These are phyloP conservation scores for Nigrograna mackinnonii DNA, from an alignment of 2,329 filamentous ascomycete genomes.

Conservation along the genomic window DNA sequence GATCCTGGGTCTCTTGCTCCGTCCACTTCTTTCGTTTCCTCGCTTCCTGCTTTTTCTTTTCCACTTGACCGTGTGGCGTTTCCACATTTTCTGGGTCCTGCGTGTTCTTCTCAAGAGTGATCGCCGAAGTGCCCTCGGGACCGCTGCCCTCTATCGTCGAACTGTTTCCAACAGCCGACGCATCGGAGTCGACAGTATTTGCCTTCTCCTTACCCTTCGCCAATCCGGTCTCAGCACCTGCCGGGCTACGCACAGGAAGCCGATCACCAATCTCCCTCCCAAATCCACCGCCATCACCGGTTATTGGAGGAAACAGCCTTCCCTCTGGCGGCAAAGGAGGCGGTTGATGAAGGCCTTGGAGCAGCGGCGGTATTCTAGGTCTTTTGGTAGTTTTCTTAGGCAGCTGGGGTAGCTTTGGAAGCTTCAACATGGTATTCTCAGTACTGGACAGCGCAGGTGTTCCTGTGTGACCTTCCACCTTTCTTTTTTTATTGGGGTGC, in stretches of 20 bases:
- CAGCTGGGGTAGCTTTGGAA: constrained; percentile 44
- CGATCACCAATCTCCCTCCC: constrained; percentile 21
- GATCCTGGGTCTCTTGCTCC: constrained; percentile 62
- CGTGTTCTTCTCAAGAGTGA: background rate
- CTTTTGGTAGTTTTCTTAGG: constrained; percentile 34
- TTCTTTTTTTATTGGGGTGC: constrained; percentile 21
- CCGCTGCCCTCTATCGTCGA: too few relatives aligned
- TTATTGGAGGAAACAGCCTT: constrained; percentile 64
- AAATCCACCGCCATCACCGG: constrained; percentile 46
- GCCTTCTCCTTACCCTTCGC: background rate
- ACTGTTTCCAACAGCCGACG: background rate
- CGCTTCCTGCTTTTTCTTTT: constrained; percentile 38
- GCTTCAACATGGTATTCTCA: constrained; percentile 29
- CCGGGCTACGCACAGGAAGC: constrained; percentile 13
- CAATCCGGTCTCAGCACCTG: constrained; percentile 13
- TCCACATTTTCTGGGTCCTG: background rate
- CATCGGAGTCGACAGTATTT: background rate
- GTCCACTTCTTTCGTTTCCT: constrained; percentile 65
- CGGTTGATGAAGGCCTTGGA: constrained; percentile 66
- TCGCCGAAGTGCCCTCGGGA: too few relatives aligned
- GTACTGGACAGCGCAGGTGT: constrained; percentile 12
- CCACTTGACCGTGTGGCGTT: background rate
- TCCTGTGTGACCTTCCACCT: constrained; percentile 18
- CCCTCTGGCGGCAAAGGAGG: constrained; percentile 58
- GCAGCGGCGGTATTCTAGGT: constrained; percentile 49